Evolutionary conservation across 2,329 filamentous ascomycete species (phyloP).

Genomic region (Colletotrichum agaves): DNA sequence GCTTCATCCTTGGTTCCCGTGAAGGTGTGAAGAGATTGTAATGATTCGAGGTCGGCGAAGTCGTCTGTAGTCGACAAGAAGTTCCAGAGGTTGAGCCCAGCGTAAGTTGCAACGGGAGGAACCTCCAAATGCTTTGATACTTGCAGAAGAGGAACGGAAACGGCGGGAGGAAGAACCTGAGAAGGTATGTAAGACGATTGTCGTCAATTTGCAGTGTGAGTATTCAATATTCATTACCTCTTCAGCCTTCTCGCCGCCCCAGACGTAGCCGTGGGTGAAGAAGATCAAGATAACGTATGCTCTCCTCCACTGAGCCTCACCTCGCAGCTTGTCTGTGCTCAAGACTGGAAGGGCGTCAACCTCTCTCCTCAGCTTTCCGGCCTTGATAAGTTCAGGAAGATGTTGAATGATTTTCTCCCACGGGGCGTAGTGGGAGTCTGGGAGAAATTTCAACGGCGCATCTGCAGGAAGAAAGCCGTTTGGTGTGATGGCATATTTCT

Average conservation of each 20-base stretch:
- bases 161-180: slow-evolving; percentile 75
- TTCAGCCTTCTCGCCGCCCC: slow-evolving; percentile 80
- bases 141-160: slow-evolving; percentile 80
- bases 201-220: not conserved
- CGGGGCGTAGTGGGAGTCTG: slow-evolving; percentile 78
- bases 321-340: slow-evolving; percentile 70
- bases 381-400: slow-evolving; percentile 74
- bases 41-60: slow-evolving; percentile 73
- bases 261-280: slow-evolving; percentile 87
- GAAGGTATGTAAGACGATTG: slow-evolving; percentile 29
- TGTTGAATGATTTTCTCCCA: slow-evolving; percentile 81
- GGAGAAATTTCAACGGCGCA: slow-evolving; percentile 72
- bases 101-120: slow-evolving; percentile 91
- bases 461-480: slow-evolving; percentile 83
- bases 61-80: slow-evolving; percentile 69
- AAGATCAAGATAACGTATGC: slow-evolving; percentile 85
- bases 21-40: slow-evolving; percentile 82
- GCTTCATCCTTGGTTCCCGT: slow-evolving; percentile 91
- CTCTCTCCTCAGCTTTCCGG: slow-evolving; percentile 69
- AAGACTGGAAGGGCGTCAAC: slow-evolving; percentile 77
- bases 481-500: slow-evolving; percentile 53
- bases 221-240: slow-evolving; percentile 63
- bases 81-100: slow-evolving; percentile 90
- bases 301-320: slow-evolving; percentile 80
- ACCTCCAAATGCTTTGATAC: slow-evolving; percentile 81